phyloP scores from a whole-genome alignment of 2,329 filamentous ascomycete genomes.

The Pseudogymnoascus sp. region DNA sequence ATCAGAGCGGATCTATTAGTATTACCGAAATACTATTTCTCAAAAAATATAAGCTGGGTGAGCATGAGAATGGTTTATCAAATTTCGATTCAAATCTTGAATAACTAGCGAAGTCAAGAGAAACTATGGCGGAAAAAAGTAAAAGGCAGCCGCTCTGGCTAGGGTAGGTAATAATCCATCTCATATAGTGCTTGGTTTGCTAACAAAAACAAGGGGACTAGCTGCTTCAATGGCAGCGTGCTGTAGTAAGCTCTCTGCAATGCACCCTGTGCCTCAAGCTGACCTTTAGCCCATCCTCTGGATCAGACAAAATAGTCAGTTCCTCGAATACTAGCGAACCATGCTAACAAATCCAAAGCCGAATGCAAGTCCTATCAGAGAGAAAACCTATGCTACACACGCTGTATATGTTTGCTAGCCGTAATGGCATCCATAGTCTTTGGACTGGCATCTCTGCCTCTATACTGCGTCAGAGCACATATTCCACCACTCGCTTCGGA shows the following conservation, averaged over 20 bases:
- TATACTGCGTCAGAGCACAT: slow-evolving; percentile 36
- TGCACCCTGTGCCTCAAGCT: neutral
- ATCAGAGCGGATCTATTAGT: neutral
- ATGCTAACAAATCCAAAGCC: slow-evolving; percentile 21
- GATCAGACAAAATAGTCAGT: slow-evolving; percentile 8
- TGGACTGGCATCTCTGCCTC: slow-evolving; percentile 38
- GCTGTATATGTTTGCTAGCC: slow-evolving; percentile 31
- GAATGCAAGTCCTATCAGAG: slow-evolving; percentile 37
- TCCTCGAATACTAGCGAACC: neutral
- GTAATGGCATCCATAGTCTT: slow-evolving; percentile 35
- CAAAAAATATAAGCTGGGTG: neutral
- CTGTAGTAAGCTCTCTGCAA: neutral
- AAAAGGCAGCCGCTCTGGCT: neutral
- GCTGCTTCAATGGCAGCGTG: neutral
- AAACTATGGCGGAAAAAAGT: neutral
- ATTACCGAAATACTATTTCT: neutral
- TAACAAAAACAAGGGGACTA: neutral
- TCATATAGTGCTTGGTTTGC: neutral
- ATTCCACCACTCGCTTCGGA: slow-evolving; percentile 38
- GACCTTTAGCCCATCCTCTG: neutral
- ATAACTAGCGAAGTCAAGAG: neutral
- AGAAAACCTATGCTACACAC: slow-evolving; percentile 34
- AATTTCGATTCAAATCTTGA: neutral
- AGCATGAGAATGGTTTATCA: neutral
- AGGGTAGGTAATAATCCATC: neutral